Base-by-base conservation (phyloP, 305 asterid species). In the Rubia balearica region DNA sequence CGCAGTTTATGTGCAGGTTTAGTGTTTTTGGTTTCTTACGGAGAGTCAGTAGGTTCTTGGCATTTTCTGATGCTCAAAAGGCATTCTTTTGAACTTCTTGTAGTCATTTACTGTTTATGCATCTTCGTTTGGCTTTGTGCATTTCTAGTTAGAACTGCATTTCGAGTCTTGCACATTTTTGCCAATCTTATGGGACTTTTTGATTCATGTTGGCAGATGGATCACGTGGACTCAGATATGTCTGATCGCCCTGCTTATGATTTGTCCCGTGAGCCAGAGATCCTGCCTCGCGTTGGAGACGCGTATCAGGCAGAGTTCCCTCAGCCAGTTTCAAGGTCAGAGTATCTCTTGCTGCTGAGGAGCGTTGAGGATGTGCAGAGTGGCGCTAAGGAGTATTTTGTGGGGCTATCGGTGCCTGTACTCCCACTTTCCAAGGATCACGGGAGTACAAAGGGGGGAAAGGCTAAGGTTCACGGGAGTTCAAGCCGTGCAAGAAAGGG, bases 261-360 rank as follows among this genome's bases (percentile, higher is more conserved):
- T 14, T 24, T 68, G 40, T 77, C 71, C 63, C 79, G 77, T 60
- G 83, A 81, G 59, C 82, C 70, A 8, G 73, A 68, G 16, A 64
- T 70, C 45, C 71, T 72, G 65, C 91, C 96, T 17, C 84, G 96
- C 61, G 69, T 82, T 42, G 97, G 97, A 57, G 86, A 85, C 61
- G 79, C 82, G 56, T 87, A 75, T 77, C 97, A 90, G 79, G 89
- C 67, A 45, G 80, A 84, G 76, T 80, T 87, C 74, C 94, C 91
- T 22, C 72, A 73, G 71, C 62, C 62, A 27, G 53, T 71, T 67
- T 24, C 49, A 55, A 62, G 73, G 72, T 71, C 76, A 3, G 71
- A 69, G 41, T 64, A 38, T 63, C 5, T 63, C 48, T 57, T 74
- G 10, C 61, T 68, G 65, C 38, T 72, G 43, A 69, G 63, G 43